Evolutionary conservation across 1,284 basidiomycete genomes (phyloP).

Genomic region (Dichomitus squalens): DNA sequence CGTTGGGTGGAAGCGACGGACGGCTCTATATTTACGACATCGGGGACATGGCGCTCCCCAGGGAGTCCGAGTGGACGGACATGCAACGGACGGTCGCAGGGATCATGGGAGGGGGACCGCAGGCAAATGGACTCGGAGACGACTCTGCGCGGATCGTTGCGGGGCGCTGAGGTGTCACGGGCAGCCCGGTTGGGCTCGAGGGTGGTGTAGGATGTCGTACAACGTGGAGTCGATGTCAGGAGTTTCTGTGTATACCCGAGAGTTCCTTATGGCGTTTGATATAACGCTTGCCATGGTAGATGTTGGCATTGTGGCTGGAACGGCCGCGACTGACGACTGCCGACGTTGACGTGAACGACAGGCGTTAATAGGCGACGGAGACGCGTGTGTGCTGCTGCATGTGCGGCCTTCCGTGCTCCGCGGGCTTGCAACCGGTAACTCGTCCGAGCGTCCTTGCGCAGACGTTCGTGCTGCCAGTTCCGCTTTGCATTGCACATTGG

Average conservation of each 20-base stretch:
- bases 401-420: not conserved
- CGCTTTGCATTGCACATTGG: too few species aligned
- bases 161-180: conserved; percentile 41
- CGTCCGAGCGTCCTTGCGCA: too few species aligned
- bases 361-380: too few species aligned
- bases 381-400: too few species aligned
- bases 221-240: not conserved
- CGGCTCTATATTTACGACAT: conserved; percentile 93
- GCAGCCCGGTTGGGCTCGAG: not conserved
- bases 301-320: not conserved
- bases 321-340: too few species aligned
- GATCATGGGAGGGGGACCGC: conserved; percentile 57
- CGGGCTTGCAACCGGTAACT: too few species aligned
- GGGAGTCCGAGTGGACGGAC: conserved; percentile 89
- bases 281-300: too few species aligned
- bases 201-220: not conserved
- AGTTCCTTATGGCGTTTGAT: not conserved
- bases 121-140: conserved; percentile 54
- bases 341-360: too few species aligned
- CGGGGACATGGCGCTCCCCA: conserved; percentile 83
- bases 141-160: conserved; percentile 45
- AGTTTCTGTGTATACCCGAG: conserved; percentile 2
- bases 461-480: too few species aligned
- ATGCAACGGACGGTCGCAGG: conserved; percentile 80
- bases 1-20: conserved; percentile 90